Percentiles rank a stretch among this genome's conserved stretches.
Conservation (phyloP, 768 basidiomycete species). For the Crepidotus variabilis region DNA sequence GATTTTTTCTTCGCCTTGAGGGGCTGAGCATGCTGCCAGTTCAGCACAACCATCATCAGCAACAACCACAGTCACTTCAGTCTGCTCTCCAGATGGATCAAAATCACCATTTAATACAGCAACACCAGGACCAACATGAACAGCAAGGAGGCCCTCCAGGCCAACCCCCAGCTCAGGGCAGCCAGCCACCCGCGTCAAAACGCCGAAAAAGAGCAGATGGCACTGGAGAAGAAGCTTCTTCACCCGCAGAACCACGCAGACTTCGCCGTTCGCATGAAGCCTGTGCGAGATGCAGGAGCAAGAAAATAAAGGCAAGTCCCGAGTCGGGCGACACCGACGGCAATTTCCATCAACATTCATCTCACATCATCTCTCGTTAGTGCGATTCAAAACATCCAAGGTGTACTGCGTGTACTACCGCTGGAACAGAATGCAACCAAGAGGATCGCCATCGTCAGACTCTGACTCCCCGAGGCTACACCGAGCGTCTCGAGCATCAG, state of each 20-base stretch:
- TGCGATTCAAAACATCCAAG: slow-evolving; percentile 89
- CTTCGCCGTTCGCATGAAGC: slow-evolving; percentile 88
- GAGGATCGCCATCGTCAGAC: slow-evolving; percentile 88
- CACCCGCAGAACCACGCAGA: slow-evolving; percentile 70
- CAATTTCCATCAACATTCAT: slow-evolving; percentile 64
- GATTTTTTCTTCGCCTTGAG: slow-evolving; percentile 8
- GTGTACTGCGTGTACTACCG: slow-evolving; percentile 81
- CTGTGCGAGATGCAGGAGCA: slow-evolving; percentile 89
- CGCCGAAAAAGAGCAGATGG: slow-evolving; percentile 56
- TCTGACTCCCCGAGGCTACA: slow-evolving; percentile 79
- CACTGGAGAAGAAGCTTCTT: slow-evolving; percentile 48
- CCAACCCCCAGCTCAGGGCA: slow-evolving; percentile 19
- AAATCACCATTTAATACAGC: slow-evolving; percentile 44
- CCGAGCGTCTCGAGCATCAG: slow-evolving; percentile 78
- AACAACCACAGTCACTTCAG: slow-evolving; percentile 41
- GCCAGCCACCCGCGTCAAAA: slow-evolving; percentile 36
- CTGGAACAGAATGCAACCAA: slow-evolving; percentile 77
- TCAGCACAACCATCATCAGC: slow-evolving; percentile 26
- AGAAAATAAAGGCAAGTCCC: slow-evolving; percentile 90
- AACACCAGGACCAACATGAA: slow-evolving; percentile 26
- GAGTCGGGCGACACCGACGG: slow-evolving; percentile 70
- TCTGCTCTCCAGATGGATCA: slow-evolving; percentile 70
- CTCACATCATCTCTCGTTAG: slow-evolving; percentile 42
- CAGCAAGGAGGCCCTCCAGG: not conserved
- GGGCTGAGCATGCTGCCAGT: slow-evolving; percentile 31